A percentile compares a stretch with the other conserved stretches of the same genome.
These are phyloP conservation scores for Solanum etuberosum DNA, from an alignment of 257 asterid genomes.

Conservation along the genomic window DNA sequence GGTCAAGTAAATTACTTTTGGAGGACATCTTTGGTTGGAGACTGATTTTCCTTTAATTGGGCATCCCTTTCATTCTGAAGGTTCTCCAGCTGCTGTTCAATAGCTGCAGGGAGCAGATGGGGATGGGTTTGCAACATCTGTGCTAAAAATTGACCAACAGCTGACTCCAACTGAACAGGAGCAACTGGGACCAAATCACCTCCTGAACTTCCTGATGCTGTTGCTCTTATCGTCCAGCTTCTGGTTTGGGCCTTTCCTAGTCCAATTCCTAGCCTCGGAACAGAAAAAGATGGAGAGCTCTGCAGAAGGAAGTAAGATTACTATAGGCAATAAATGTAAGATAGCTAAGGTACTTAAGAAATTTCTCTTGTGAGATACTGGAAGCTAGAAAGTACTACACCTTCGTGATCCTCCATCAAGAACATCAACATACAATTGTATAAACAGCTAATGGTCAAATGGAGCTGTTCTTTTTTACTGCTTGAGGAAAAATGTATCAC, in stretches of 20 bases:
- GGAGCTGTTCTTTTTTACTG: neutral
- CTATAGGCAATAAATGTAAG: neutral
- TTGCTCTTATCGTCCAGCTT: slow-evolving; percentile 25
- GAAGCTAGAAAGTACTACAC: neutral
- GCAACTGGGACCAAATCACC: slow-evolving; percentile 53
- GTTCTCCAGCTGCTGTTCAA: slow-evolving; percentile 86
- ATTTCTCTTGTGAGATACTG: neutral
- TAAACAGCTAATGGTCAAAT: neutral
- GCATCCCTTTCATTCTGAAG: slow-evolving; percentile 64
- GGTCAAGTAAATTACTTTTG: slow-evolving; percentile 35
- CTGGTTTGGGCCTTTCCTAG: slow-evolving; percentile 37
- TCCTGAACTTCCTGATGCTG: slow-evolving; percentile 47
- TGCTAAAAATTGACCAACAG: slow-evolving; percentile 78
- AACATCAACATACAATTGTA: neutral
- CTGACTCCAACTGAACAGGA: slow-evolving; percentile 72
- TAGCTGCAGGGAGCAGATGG: slow-evolving; percentile 64
- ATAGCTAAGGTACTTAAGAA: neutral
- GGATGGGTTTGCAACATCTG: slow-evolving; percentile 68
- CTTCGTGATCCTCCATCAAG: neutral
- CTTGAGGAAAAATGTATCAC: neutral
- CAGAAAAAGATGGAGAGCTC: slow-evolving; percentile 38
- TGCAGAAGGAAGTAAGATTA: slow-evolving; percentile 7
- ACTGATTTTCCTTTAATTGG: slow-evolving; percentile 26
- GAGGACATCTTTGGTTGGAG: slow-evolving; percentile 56
- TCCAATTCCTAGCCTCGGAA: slow-evolving; percentile 38